Base-by-base conservation (phyloP, 2,329 filamentous ascomycete genomes). In the Aureobasidium sp. region DNA sequence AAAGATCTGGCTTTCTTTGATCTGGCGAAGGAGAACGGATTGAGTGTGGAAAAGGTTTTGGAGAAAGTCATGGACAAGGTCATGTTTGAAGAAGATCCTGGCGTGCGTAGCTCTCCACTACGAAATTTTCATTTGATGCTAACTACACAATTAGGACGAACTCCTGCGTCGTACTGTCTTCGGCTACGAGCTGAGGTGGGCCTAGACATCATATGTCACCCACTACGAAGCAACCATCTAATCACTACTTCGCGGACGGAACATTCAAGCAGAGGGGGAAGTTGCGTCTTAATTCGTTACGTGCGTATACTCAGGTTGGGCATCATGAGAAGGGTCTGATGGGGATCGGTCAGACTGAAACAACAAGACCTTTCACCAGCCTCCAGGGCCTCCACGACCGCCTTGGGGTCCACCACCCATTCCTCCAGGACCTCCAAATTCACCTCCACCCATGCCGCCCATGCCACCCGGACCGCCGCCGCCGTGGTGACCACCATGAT, bases 1-100 rank as follows among this genome's bases (percentile, higher is more conserved):
- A 89, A 91, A 74, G 94, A 96, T 70, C 79, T 96, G 72, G 84
- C 82, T 4, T 97, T 97, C 77, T 97, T 97, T 71, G 88, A 91
- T 53, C 70, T 91, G 62, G 89, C 87, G 5, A 79, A 84, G 63
- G 82, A 84, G 57, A 81, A 79, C 53, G 91, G 91, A 0, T 89
- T 97, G 64, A 75, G 76, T 17, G 91, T 96, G 2, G 86, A 87
- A 66, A 90, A 93, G 78, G 81, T 96, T 37, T 79, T 92, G 52
- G 90, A 97, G 75, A 84, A 87, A 73, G 84, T 87, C 68, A 86
- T 95, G 85, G 90, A 93, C 39, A 87, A 87, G 71, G 88, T 92
- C 66, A 85, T 97, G 79, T 97, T 97, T 75, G 89, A 92, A 70
- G 83, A 91, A 68, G 92, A 97, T 72, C 88, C 87, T 17, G 93